Conservation (phyloP, 164 flowering plant species). For the Annona cherimola region DNA sequence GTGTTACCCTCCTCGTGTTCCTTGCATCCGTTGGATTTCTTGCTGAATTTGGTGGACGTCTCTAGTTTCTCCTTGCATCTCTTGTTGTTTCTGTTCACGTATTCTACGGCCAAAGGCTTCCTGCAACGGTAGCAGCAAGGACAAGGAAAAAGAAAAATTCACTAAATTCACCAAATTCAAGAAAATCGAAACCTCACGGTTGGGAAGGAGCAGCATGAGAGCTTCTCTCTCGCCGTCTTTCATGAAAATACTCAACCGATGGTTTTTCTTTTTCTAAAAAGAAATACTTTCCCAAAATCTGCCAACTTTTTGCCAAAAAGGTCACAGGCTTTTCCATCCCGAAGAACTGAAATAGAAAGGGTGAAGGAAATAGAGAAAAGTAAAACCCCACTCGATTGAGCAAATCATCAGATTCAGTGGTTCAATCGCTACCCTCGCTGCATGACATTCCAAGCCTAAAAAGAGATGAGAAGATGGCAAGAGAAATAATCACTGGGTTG, state of each 20-base stretch:
- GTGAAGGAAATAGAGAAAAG: neutral
- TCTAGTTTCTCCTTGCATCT: constrained; percentile 10
- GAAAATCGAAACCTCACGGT: neutral
- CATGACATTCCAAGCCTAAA: neutral
- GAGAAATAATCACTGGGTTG: constrained; percentile 1
- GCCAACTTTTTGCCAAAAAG: neutral
- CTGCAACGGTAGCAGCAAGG: constrained; percentile 14
- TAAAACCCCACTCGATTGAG: neutral
- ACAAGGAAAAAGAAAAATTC: neutral
- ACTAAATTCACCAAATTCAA: neutral
- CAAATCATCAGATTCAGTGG: neutral
- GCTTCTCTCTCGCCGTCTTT: neutral
- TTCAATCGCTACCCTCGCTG: neutral
- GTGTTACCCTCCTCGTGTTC: constrained; percentile 14
- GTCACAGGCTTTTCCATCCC: neutral
- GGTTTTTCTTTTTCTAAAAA: neutral
- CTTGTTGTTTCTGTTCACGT: constrained; percentile 1
- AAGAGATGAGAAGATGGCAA: neutral
- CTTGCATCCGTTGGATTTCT: constrained; percentile 4
- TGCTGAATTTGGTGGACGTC: neutral
- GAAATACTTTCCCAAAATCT: neutral
- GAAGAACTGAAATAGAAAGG: neutral
- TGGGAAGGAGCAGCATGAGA: neutral
- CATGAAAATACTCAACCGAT: neutral
- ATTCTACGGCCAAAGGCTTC: constrained; percentile 15